Conservation (phyloP, 2,329 filamentous ascomycete genomes). For the Pseudocercospora pini-densiflorae region DNA sequence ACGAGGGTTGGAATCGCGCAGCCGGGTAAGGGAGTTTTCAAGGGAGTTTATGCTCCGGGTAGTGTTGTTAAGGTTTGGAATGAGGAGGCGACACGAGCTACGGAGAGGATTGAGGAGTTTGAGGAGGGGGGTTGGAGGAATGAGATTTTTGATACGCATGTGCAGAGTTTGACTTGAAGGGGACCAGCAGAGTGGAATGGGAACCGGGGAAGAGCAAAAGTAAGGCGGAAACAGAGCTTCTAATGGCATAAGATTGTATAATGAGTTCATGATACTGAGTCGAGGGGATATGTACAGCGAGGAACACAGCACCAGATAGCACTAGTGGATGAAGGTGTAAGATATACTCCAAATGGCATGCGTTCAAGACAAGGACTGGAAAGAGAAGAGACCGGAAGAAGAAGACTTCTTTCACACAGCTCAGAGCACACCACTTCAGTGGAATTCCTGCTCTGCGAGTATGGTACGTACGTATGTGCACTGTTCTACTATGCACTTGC, state of each 20-base stretch:
- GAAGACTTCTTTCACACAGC: neutral
- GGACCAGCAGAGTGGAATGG: neutral
- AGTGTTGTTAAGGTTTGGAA: constrained; percentile 91
- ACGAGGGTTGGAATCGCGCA: constrained; percentile 71
- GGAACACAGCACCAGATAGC: too few species aligned
- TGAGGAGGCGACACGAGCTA: constrained; percentile 72
- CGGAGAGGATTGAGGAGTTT: constrained; percentile 75
- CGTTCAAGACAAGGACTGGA: too few species aligned
- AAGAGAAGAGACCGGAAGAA: neutral
- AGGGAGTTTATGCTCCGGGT: constrained; percentile 83
- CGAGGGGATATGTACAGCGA: too few species aligned
- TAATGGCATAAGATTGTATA: too few species aligned
- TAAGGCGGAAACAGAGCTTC: too few species aligned
- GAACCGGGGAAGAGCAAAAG: neutral
- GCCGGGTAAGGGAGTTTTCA: constrained; percentile 70
- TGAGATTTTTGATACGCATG: constrained; percentile 68
- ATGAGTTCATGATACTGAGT: neutral
- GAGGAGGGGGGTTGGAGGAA: constrained; percentile 79
- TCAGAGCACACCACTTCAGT: neutral
- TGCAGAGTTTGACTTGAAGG: constrained; percentile 29
- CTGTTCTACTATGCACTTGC: neutral
- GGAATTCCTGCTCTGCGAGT: neutral
- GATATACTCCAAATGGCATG: too few species aligned
- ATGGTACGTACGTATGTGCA: neutral
- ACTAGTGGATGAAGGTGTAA: too few species aligned